Base-by-base conservation (phyloP, 768 basidiomycete genomes). In the Boletus subcaerulescens region DNA sequence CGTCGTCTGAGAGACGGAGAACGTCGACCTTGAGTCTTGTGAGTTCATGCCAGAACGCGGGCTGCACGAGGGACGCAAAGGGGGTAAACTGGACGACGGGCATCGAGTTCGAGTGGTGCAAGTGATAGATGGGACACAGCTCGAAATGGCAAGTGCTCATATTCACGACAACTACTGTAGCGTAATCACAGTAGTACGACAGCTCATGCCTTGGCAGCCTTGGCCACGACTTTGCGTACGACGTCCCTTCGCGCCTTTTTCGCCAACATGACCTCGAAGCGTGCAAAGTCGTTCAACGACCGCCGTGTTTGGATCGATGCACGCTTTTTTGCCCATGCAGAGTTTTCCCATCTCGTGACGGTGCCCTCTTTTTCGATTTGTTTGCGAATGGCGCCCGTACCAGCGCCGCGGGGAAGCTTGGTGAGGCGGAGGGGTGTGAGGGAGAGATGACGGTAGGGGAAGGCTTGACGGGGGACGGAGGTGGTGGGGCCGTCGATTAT, bases 401-500 rank as follows among this genome's bases (percentile, higher is more conserved):
- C 86, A 41, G 96, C 92, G 48, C 73, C 90, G 61, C 94, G 93
- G 68, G 95, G 93, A 46, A 99, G 86, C 57, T 83, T 83, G 58
- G 84, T 81, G 63, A 98, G 78, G 63, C 83, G 77, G 73, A 94
- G 78, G 54, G 91, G 88, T 22, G 94, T 98, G 69, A 99, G 89
- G 70, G 86, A 83, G 66, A 98, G 81, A 76, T 97, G 87, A 71
- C 89, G 89, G 86, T 89, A 98, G 61, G 91, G 84, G 80, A 86
- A 91, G 26, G 89, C 69, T 75, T 97, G 96, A 66, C 97, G 92
- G 63, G 96, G 88, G 50, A 99, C 95, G 58, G 80, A 84, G 55
- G 94, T 93, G 35, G 83, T 81, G 50, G 97, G 95, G 44, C 95
- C 95, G 75, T 98, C 96, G 67, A 98, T 85, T 70, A 99, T 84